phyloP scores from a whole-genome alignment of 345 rosid species.

The Eucalyptus erythrocorys region DNA sequence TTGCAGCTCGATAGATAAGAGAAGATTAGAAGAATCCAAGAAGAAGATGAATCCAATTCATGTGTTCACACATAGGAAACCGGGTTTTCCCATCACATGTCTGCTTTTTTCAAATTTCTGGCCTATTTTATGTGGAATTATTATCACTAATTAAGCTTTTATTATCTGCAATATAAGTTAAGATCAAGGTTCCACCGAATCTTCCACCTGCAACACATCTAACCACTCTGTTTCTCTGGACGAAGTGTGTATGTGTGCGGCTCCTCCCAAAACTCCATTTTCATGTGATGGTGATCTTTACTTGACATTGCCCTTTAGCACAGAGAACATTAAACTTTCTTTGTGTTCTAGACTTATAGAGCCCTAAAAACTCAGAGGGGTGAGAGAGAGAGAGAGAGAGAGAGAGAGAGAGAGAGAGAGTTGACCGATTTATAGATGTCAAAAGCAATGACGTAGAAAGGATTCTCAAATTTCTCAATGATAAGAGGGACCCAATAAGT shows the following conservation, averaged over 20 bases:
- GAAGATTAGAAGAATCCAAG: neutral
- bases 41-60: neutral
- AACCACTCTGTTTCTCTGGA: conserved; percentile 20
- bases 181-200: conserved; percentile 15
- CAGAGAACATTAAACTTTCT: neutral
- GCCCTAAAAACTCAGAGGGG: neutral
- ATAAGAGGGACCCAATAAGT: conserved; percentile 23
- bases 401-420: conserved; percentile 4
- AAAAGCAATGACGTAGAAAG: conserved; percentile 25
- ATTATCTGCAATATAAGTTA: conserved; percentile 1
- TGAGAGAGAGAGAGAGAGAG: neutral
- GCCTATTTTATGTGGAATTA: neutral
- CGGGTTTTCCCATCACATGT: neutral
- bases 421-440: conserved; percentile 18
- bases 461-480: conserved; percentile 17
- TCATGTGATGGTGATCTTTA: neutral
- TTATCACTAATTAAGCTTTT: neutral
- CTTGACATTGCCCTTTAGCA: neutral
- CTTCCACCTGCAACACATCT: neutral
- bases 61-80: neutral
- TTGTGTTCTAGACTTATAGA: neutral
- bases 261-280: neutral
- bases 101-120: neutral
- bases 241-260: neutral
- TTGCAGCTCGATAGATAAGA: neutral